Percentiles rank a stretch among this genome's conserved stretches.
phyloP scores from a whole-genome alignment of 306 rosid genomes.

The Cucurbita ficifolia region DNA sequence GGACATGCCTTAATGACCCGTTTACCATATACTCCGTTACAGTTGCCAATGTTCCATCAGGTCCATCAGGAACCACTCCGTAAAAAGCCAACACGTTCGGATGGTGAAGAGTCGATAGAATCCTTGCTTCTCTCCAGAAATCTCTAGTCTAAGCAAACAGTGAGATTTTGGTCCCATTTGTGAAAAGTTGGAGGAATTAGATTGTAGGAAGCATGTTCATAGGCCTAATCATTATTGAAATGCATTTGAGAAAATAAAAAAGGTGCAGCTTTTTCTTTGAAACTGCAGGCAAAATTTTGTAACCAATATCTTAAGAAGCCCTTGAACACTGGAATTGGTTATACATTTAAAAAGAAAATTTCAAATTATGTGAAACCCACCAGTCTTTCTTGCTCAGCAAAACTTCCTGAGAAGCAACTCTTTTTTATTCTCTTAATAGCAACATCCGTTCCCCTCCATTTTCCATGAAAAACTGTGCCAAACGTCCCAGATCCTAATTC shows the following conservation, averaged over 20 bases:
- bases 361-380: conserved; percentile 27
- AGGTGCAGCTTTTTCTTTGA: neutral
- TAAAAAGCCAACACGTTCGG: conserved; percentile 95
- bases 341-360: conserved; percentile 3
- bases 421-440: conserved; percentile 89
- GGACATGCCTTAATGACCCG: conserved; percentile 83
- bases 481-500: conserved; percentile 95
- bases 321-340: neutral
- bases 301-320: neutral
- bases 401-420: conserved; percentile 74
- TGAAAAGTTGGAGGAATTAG: neutral
- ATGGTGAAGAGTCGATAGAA: conserved; percentile 90
- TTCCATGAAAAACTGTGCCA: conserved; percentile 92
- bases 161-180: conserved; percentile 1
- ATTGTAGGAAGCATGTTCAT: neutral
- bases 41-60: conserved; percentile 73
- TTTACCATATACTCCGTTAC: conserved; percentile 87
- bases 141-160: conserved; percentile 50
- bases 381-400: conserved; percentile 87
- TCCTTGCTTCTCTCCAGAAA: conserved; percentile 93
- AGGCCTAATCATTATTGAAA: neutral
- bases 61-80: conserved; percentile 87
- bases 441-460: conserved; percentile 97
- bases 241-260: neutral
- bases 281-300: neutral